Base-by-base conservation (phyloP, 305 asterid genomes). In the Fraxinus floribunda region DNA sequence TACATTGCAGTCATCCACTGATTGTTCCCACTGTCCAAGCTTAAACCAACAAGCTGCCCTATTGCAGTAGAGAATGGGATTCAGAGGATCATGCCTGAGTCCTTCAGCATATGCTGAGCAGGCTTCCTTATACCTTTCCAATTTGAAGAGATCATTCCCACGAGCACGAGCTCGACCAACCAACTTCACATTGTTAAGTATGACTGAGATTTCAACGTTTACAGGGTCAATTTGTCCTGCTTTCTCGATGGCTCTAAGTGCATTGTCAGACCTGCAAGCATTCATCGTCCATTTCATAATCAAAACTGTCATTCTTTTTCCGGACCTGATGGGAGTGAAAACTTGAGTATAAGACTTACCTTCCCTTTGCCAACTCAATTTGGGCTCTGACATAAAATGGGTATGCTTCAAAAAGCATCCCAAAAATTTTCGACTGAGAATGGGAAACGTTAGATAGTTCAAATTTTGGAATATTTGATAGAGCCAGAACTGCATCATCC, bases 1-100 rank as follows among this genome's bases (percentile, higher is more conserved):
- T 84, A 88, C 91, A 74, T 88, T 89, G 91, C 98, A 95, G 79
- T 95, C 99, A n/a, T 90, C 94, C 46, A 95, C 86, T 7, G 99
- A 90, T 22, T 57, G 86, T 82, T 90, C 97, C 95, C 94, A 95
- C 66, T 84, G 88, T 16, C 94, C 95, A 20, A 95, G 94, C 91
- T 91, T 95, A 87, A 85, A 90, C 95, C 94, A 91, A 76, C 99
- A 95, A 84, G 99, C 99, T 15, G 99, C 98, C 89, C 98, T 85
- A 82, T 95, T 95, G 86, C 98, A 93, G 86, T 89, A 94, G 62
- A 95, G 94, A 77, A 95, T 93, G 9, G 98, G 87, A 86, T 93
- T 95, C 7, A 90, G 87, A 52, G 97, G 93, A 83, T 95, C 92
- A 30, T 89, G 87, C 57, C 88, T 86, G 70, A 95, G 92, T 77